Base-by-base conservation (phyloP, 495 filamentous ascomycete genomes). In the Penicillium mononematosum region DNA sequence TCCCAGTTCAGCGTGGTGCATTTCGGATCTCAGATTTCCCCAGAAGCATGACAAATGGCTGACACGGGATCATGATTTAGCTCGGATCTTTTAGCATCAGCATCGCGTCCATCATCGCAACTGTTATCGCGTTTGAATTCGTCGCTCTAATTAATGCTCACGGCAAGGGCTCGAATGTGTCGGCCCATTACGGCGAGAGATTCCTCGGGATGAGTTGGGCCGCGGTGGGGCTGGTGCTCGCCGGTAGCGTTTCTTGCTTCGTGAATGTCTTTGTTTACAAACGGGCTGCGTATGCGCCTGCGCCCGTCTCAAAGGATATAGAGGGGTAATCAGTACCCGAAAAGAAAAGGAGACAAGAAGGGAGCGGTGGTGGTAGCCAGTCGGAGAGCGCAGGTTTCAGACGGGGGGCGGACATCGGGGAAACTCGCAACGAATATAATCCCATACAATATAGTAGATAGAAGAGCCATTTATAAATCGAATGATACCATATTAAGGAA, bases 81-180 rank as follows among this genome's bases (percentile, higher is more conserved):
- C 53, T 78, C 46, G 76, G 77, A 9, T 77, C 80, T 43, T 46
- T 82, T 16, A 73, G 69, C 41, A 62, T 83, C 22, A 76, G 70
- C 12, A 69, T 92, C n/a, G 81, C 86, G 0, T 89, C 87, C 58
- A 78, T 83, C 2, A 82, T 87, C 32, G 78, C 86, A 17, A 88
- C 81, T 0, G 79, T 83, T 11, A 75, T 89, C 48, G 70, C 81
- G 3, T 76, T 80, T 14, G 81, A 86, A 50, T 75, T 85, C 32
- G 67, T 78, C 2, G 74, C 83, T 44, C 74, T 84, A 54, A 70
- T 87, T 62, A 84, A 85, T 65, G 72, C 78, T 46, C 79, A 84
- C 53, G 84, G 83, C 50, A 68, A 81, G 36, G 76, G 79, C 5
- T 76, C 79, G 20, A 75, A 81, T 4, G 69, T 85, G 25, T 72